These are phyloP conservation scores for Cucumis sativus DNA, from an alignment of 306 rosid species.

Conservation along the genomic window Cucumber_9930_V3 NC_026661.2:20262001-20262500, in stretches of 20 bases:
- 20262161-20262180: constrained; percentile 5
- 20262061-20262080: not conserved
- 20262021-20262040: not conserved
- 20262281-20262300: not conserved
- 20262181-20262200: not conserved
- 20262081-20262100: not conserved
- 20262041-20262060: not conserved
- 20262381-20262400: not conserved
- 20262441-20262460: not conserved
- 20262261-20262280: not conserved
- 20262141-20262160: not conserved
- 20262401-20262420: not conserved
- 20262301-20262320: not conserved
- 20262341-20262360: not conserved
- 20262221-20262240: not conserved
- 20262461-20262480: not conserved
- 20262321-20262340: not conserved
- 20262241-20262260: not conserved
- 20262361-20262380: not conserved
- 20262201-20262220: not conserved
- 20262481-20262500: not conserved
- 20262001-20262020: not conserved
- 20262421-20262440: constrained; percentile 2
- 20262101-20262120: not conserved
- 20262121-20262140: not conserved